Evolutionary conservation across 257 asterid species (phyloP).

Genomic region (Agastache rugosa): DNA sequence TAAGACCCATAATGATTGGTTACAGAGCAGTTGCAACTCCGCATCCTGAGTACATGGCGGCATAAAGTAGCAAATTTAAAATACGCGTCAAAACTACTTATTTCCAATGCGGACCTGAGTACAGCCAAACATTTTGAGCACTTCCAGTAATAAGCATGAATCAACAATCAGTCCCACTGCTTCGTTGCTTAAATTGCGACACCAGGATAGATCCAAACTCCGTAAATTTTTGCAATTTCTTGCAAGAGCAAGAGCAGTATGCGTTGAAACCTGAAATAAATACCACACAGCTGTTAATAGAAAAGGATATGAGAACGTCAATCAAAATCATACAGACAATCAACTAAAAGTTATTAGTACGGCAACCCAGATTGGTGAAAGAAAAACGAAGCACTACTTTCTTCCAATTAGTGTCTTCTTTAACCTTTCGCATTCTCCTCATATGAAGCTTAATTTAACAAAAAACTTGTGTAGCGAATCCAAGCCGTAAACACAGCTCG

Average conservation of each 20-base stretch:
- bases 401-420: background rate
- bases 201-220: constrained; percentile 84
- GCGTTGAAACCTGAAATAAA: constrained; percentile 69
- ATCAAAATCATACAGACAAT: no score
- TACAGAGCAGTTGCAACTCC: background rate
- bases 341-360: background rate
- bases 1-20: background rate
- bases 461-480: background rate
- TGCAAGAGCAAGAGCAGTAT: constrained; percentile 82
- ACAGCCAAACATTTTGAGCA: constrained; percentile 87
- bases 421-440: background rate
- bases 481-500: background rate
- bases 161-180: constrained; percentile 92
- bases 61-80: background rate
- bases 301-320: background rate
- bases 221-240: constrained; percentile 59
- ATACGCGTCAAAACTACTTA: background rate
- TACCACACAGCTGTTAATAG: constrained; percentile 23
- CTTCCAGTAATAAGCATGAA: constrained; percentile 65
- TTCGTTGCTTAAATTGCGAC: constrained; percentile 80
- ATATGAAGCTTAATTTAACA: background rate
- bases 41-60: background rate
- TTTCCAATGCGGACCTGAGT: constrained; percentile 63
- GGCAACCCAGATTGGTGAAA: background rate
- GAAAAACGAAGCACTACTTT: background rate